Base-by-base conservation (phyloP, 75 land plant genomes). In the Pinus taeda region DNA sequence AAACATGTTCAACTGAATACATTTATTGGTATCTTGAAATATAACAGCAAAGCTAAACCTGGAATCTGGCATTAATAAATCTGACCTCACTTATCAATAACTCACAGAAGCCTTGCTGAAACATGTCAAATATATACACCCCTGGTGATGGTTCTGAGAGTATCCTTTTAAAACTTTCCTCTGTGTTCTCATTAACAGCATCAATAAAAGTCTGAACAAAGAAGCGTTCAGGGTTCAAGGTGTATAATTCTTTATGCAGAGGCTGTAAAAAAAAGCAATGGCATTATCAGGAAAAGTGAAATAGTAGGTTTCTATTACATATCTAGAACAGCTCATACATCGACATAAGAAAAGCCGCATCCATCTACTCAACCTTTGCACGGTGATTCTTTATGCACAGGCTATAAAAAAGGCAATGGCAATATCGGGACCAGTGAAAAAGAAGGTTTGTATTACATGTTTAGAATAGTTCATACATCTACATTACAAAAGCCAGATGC, bases 61-160 rank as follows among this genome's bases (percentile, higher is more conserved):
- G 11, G 42, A 49, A 39, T 42, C 4, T 39, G 49, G 17, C n/a
- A 69, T 20, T 69, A 6, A 21, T 39, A 39, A 2, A 3, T 8
- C 49, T 36, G 57, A 86, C 88, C 87, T 86, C 88, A 39, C 80
- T 87, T 79, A 84, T 62, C 66, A 86, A 24, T 77, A 67, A 80
- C n/a, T 83, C 61, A 30, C 88, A 86, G 62, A 86, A 85, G 14
- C 76, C 62, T 72, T 86, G 82, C 59, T 84, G 79, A 64, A 86
- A 78, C 88, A 86, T 84, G 49, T 84, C 74, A 67, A 86, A 86
- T 29, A 86, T 80, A 78, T 79, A 86, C 69, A 86, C 81, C 17
- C 88, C 88, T n/a, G 88, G 87, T 45, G 87, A 83, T 65, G 87
- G 87, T 74, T 84, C 88, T 4, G 56, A 77, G 57, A 86, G 63